A percentile compares a stretch with the other conserved stretches of the same genome.
These are phyloP conservation scores for Stagonosporopsis chrysanthemi DNA, from an alignment of 2,329 filamentous ascomycete genomes.

Conservation along the genomic window DNA sequence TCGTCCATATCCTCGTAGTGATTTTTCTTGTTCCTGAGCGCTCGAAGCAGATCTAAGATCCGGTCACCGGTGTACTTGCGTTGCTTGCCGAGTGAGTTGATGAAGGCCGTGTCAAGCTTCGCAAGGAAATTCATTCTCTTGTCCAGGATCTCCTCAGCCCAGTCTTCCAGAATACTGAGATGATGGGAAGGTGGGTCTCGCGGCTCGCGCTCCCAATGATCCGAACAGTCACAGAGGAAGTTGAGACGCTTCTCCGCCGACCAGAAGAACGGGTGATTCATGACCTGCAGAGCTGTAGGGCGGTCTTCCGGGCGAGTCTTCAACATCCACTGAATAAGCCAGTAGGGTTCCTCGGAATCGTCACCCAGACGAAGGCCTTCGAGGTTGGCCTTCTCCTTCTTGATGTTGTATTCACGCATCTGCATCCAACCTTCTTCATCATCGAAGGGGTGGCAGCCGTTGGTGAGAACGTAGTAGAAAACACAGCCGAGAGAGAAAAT, in stretches of 20 bases:
- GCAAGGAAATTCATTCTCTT: conserved; percentile 77
- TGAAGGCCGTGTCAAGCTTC: conserved; percentile 78
- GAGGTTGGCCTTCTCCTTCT: conserved; percentile 82
- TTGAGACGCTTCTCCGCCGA: conserved; percentile 82
- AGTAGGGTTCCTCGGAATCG: conserved; percentile 84
- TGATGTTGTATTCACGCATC: conserved; percentile 88
- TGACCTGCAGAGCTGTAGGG: conserved; percentile 78
- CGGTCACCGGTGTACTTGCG: conserved; percentile 88
- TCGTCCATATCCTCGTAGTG: conserved; percentile 97
- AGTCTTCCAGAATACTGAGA: conserved; percentile 65
- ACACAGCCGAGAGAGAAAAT: conserved; percentile 97
- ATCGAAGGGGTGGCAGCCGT: conserved; percentile 91
- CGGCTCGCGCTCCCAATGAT: conserved; percentile 93
- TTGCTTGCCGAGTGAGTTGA: conserved; percentile 90
- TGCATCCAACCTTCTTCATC: conserved; percentile 91
- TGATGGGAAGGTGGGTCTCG: conserved; percentile 79
- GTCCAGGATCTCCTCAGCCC: conserved; percentile 58
- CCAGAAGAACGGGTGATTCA: conserved; percentile 98
- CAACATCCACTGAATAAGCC: conserved; percentile 85
- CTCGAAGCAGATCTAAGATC: conserved; percentile 85
- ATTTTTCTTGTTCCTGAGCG: conserved; percentile 93
- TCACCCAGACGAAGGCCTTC: conserved; percentile 79
- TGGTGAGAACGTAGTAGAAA: conserved; percentile 98
- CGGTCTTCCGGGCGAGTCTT: conserved; percentile 69
- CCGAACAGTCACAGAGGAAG: conserved; percentile 95